Conservation (phyloP, 2,329 filamentous ascomycete genomes). For the Monosporascus sp. region DNA sequence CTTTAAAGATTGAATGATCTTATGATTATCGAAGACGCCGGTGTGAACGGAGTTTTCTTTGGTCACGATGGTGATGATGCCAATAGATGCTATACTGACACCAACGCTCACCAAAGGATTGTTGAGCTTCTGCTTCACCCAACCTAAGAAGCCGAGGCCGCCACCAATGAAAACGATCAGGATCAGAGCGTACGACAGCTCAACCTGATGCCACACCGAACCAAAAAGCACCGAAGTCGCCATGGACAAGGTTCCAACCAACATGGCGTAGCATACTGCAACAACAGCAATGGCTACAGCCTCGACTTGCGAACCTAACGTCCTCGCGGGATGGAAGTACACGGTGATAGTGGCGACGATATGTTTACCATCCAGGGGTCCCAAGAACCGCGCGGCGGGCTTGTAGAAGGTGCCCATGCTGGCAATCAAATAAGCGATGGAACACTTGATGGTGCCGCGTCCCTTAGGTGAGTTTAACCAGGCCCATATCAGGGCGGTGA, state of each 20-base stretch:
- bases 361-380: constrained; percentile 85
- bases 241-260: constrained; percentile 81
- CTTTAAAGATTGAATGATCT: constrained; percentile 76
- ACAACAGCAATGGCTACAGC: constrained; percentile 70
- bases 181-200: constrained; percentile 72
- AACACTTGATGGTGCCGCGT: constrained; percentile 82
- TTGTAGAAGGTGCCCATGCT: constrained; percentile 81
- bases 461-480: constrained; percentile 70
- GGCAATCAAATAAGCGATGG: constrained; percentile 79
- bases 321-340: constrained; percentile 87
- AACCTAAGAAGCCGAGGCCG: constrained; percentile 80
- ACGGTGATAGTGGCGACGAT: constrained; percentile 90
- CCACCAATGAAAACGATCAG: constrained; percentile 80
- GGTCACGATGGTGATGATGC: constrained; percentile 83
- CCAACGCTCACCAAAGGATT: constrained; percentile 78
- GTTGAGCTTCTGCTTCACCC: constrained; percentile 75
- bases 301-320: constrained; percentile 84
- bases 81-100: constrained; percentile 79
- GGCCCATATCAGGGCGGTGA: constrained; percentile 37
- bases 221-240: constrained; percentile 77
- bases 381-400: constrained; percentile 66
- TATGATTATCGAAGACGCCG: constrained; percentile 73
- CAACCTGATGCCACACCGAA: constrained; percentile 56
- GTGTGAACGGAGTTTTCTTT: constrained; percentile 85
- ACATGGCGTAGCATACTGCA: constrained; percentile 72